Evolutionary conservation across 2,329 filamentous ascomycete species (phyloP).

Genomic region (Fusarium graminum): DNA sequence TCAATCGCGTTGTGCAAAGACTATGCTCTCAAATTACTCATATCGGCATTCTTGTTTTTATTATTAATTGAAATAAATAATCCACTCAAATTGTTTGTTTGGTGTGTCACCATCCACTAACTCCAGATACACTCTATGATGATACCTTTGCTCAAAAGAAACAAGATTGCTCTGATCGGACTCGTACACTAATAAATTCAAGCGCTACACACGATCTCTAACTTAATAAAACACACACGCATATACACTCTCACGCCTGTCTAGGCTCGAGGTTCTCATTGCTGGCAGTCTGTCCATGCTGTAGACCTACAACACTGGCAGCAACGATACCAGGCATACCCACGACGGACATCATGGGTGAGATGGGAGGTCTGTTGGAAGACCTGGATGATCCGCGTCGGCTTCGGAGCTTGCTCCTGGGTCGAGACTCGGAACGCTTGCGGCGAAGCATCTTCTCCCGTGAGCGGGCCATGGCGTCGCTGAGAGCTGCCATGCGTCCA

Average conservation of each 20-base stretch:
- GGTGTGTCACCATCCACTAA: conserved; percentile 11
- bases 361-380: conserved; percentile 39
- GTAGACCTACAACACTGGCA: conserved; percentile 35
- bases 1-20: too few species aligned
- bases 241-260: conserved; percentile 7
- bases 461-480: conserved; percentile 37
- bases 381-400: conserved; percentile 38
- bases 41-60: neutral
- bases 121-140: conserved; percentile 24
- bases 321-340: conserved; percentile 43
- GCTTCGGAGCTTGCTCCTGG: conserved; percentile 36
- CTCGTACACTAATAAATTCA: conserved; percentile 20
- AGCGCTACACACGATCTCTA: conserved; percentile 31
- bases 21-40: neutral
- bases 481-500: conserved; percentile 37
- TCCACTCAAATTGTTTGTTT: neutral
- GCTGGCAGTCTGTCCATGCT: conserved; percentile 18
- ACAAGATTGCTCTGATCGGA: conserved; percentile 35
- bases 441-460: conserved; percentile 38
- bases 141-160: conserved; percentile 1
- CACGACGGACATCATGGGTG: conserved; percentile 42
- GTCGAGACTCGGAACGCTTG: conserved; percentile 40
- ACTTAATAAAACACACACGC: neutral
- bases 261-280: conserved; percentile 26
- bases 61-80: neutral